Base-by-base conservation (phyloP, 331 rosid species). In the Quercus phellos region DNA sequence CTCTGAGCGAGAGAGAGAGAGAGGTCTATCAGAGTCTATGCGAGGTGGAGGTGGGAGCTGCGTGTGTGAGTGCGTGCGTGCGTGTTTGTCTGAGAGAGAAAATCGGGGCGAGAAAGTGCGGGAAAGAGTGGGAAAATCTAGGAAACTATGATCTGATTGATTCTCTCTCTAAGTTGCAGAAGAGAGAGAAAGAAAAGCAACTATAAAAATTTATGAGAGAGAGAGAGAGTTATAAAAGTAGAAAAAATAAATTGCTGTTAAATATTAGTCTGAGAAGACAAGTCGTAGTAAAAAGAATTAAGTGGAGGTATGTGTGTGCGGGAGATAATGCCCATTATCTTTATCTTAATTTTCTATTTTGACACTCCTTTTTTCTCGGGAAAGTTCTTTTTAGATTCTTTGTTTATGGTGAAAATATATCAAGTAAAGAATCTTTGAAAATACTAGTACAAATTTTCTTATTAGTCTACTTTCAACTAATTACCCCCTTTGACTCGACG, bases 61-160 rank as follows among this genome's bases (percentile, higher is more conserved):
- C 42, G 75, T 74, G 10, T 16, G 19, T 16, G 69, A 26, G 38
- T 29, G 21, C 38, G 38, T 24, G 68, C 43, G 43, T 35, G 46
- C 46, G 6, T 8, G 71, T 34, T 66, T 32, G 86, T 77, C 88
- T 56, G 68, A 30, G 73, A 70, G 73, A 84, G 84, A 78, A 68
- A 86, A 80, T 88, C 88, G 50, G 64, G 74, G 80, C 32, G 72
- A 84, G 85, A 81, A 82, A 91, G 90, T 84, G 88, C 87, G 79
- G 84, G 84, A 81, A 77, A 83, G 58, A 84, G 86, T 82, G 89
- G 84, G 88, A 83, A 86, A 87, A 78, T 81, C 88, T 79, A 86
- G 84, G 83, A 79, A 77, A 86, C 81, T 86, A 75, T 86, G 96
- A 92, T 92, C 96, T 90, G 91, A 85, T 50, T 71, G 66, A 34